phyloP scores from a whole-genome alignment of 768 basidiomycete genomes.

The Pleurotus salmoneostramineus region DNA sequence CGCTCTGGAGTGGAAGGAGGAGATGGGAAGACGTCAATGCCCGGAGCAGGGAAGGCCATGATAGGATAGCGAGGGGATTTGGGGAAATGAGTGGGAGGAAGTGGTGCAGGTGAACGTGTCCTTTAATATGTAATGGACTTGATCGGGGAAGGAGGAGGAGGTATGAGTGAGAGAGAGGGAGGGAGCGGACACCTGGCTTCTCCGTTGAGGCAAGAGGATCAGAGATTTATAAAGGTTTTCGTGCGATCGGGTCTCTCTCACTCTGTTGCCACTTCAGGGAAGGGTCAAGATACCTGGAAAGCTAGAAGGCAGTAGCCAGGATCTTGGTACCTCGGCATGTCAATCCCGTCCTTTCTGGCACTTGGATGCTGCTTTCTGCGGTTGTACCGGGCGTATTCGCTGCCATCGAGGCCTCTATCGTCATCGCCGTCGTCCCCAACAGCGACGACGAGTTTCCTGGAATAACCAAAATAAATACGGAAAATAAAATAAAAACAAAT shows the following conservation, averaged over 20 bases:
- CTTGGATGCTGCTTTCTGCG: not conserved
- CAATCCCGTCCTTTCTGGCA: not conserved
- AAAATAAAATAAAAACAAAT: too few relatives aligned
- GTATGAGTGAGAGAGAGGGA: not conserved
- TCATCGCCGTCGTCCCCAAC: too few relatives aligned
- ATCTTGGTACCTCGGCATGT: conserved; percentile 4
- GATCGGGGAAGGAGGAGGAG: too few relatives aligned
- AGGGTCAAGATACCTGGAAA: not conserved
- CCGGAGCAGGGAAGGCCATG: conserved; percentile 1
- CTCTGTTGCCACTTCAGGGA: not conserved
- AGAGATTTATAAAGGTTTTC: conserved; percentile 3
- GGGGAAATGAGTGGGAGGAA: not conserved
- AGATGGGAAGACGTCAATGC: not conserved
- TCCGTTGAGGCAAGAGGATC: not conserved
- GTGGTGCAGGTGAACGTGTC: not conserved
- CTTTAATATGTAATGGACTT: not conserved
- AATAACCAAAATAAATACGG: too few relatives aligned
- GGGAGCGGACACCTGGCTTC: conserved; percentile 4
- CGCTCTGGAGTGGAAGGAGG: not conserved
- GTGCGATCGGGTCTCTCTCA: not conserved
- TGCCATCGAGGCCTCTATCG: too few relatives aligned
- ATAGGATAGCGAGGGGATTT: not conserved
- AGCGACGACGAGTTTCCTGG: too few relatives aligned
- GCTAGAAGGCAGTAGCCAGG: conserved; percentile 3
- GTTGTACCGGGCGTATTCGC: too few relatives aligned